Conservation (phyloP, 352 stramenopile species). For the Pythium periplocum region DNA sequence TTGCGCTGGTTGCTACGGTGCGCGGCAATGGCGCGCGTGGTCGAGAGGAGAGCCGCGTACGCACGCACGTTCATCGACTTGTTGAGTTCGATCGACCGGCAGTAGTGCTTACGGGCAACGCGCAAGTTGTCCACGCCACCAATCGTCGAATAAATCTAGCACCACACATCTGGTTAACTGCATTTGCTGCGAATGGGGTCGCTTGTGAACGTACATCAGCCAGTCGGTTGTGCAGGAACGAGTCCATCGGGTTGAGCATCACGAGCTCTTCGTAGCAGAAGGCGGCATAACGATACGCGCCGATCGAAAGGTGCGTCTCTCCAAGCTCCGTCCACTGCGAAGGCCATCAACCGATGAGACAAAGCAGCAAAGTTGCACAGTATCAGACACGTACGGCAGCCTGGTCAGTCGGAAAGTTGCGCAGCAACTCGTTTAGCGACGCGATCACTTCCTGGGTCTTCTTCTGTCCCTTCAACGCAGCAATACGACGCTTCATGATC, state of each 20-base stretch:
- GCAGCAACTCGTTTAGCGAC: conserved; percentile 28
- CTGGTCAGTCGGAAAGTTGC: conserved; percentile 27
- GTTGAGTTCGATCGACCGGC: conserved; percentile 32
- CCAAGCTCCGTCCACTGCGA: conserved; percentile 30
- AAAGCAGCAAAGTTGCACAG: neutral
- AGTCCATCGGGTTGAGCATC: conserved; percentile 34
- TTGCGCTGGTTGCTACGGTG: conserved; percentile 20
- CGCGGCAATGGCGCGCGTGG: conserved; percentile 25
- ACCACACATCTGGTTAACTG: neutral
- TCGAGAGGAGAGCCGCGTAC: conserved; percentile 26
- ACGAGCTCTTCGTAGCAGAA: conserved; percentile 48
- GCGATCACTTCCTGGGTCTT: conserved; percentile 33
- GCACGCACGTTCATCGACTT: conserved; percentile 25
- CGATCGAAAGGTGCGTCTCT: conserved; percentile 26
- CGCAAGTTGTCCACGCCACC: conserved; percentile 29
- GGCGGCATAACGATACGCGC: conserved; percentile 26
- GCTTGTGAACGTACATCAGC: conserved; percentile 21
- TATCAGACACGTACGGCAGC: conserved; percentile 14
- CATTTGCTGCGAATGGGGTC: neutral
- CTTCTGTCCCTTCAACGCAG: conserved; percentile 29
- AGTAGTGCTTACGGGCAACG: conserved; percentile 34
- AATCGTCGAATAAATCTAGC: conserved; percentile 30
- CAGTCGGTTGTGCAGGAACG: conserved; percentile 31
- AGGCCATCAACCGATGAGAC: neutral
- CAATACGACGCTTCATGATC: conserved; percentile 33